A percentile compares a stretch with the other conserved stretches of the same genome.
phyloP scores from a whole-genome alignment of 2,329 filamentous ascomycete genomes.

The Tolypocladium pustulatum region DNA sequence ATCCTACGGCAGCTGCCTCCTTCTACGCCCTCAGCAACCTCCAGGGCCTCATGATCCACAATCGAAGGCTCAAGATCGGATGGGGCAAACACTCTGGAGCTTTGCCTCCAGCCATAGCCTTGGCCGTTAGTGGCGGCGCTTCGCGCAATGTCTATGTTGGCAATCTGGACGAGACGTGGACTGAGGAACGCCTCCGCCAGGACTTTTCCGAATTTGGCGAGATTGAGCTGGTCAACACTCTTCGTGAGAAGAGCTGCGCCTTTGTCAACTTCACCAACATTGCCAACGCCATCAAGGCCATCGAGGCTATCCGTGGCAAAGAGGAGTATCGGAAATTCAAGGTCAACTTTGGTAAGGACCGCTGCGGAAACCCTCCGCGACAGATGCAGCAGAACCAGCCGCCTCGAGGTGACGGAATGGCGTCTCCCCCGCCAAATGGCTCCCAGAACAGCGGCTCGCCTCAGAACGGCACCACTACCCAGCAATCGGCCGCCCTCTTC shows the following conservation, averaged over 20 bases:
- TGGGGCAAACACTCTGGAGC: conserved; percentile 99
- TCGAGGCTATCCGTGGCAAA: conserved; percentile 86
- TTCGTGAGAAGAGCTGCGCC: conserved; percentile 97
- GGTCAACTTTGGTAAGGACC: conserved; percentile 98
- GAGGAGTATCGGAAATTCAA: conserved; percentile 99
- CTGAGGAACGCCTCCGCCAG: conserved; percentile 86
- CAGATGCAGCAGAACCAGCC: conserved; percentile 65
- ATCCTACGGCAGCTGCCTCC: conserved; percentile 91
- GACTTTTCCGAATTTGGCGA: conserved; percentile 97
- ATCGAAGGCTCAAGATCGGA: conserved; percentile 92
- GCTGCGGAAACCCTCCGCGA: conserved; percentile 90
- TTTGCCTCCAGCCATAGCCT: conserved; percentile 85
- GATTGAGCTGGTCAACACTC: conserved; percentile 92
- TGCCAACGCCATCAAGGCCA: conserved; percentile 98
- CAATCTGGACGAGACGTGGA: conserved; percentile 95
- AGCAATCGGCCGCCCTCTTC: conserved; percentile 62
- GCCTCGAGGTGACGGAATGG: conserved; percentile 51
- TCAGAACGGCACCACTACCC: conserved; percentile 44
- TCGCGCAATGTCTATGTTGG: conserved; percentile 98
- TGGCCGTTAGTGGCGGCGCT: conserved; percentile 91
- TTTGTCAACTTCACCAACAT: conserved; percentile 99
- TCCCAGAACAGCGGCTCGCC: conserved; percentile 49
- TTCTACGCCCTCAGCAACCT: conserved; percentile 98
- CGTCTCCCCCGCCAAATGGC: conserved; percentile 48
- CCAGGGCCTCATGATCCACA: conserved; percentile 98